Conservation (phyloP, 2,329 filamentous ascomycete genomes). For the Botrytis elliptica region DNA sequence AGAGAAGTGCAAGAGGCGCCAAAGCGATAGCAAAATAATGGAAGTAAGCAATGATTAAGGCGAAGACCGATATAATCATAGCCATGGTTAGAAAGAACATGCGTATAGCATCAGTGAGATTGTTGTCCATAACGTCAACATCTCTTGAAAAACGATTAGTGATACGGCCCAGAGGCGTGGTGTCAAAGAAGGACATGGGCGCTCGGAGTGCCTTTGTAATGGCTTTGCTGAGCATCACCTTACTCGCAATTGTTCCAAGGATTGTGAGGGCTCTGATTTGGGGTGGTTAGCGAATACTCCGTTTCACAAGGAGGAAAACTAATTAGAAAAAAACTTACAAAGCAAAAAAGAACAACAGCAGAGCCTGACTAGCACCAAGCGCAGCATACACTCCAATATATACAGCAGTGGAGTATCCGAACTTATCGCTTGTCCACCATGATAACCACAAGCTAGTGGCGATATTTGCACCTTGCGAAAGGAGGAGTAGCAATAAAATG, state of each 20-base stretch:
- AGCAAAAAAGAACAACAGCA: slow-evolving; percentile 79
- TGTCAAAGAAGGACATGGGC: slow-evolving; percentile 94
- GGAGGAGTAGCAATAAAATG: slow-evolving; percentile 53
- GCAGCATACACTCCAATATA: slow-evolving; percentile 74
- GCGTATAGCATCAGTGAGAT: slow-evolving; percentile 80
- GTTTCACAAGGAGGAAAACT: neutral
- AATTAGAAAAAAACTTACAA: slow-evolving; percentile 42
- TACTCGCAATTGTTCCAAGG: slow-evolving; percentile 78
- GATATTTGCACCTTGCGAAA: slow-evolving; percentile 79
- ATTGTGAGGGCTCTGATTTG: slow-evolving; percentile 61
- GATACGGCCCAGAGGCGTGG: slow-evolving; percentile 89
- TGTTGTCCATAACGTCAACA: slow-evolving; percentile 96
- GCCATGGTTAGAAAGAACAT: slow-evolving; percentile 88
- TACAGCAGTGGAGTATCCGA: slow-evolving; percentile 60
- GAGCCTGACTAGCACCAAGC: slow-evolving; percentile 67
- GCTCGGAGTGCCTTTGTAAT: slow-evolving; percentile 72
- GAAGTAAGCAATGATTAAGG: slow-evolving; percentile 92
- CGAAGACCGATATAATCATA: slow-evolving; percentile 80
- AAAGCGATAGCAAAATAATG: slow-evolving; percentile 71
- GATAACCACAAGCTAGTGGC: slow-evolving; percentile 76
- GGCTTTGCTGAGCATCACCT: slow-evolving; percentile 75
- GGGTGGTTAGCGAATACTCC: neutral
- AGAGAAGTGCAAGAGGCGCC: slow-evolving; percentile 69
- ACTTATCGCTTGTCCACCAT: slow-evolving; percentile 47
- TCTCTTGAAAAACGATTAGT: slow-evolving; percentile 96